Evolutionary conservation across 2,329 filamentous ascomycete genomes (phyloP), one percentile per base, ranked within the genome.

Genomic region (Phoma sp.): DNA sequence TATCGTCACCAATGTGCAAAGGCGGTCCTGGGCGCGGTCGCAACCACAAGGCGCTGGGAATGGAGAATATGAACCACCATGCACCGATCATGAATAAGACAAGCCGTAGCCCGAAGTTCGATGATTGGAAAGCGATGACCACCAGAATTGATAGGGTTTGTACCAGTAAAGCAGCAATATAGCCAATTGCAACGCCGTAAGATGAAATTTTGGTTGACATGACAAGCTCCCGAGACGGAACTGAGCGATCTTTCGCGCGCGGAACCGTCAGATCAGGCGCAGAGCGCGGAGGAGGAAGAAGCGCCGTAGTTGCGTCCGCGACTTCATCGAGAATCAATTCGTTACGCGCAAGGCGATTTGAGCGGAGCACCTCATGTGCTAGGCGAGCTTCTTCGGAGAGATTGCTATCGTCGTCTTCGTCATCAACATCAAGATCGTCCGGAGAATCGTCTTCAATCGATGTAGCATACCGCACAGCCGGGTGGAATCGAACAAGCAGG

Each of bases 41-140:
- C 27, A 99, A 81, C 89, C 92, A 97, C 65, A 96, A 75, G 2
- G 90, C 91, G 0, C 91, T 87, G 0, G 95, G 95, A 50, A 98
- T 86, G 3, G 91, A 96, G 72, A 99, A 98, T 30, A 89, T 55
- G 39, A 93, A 86, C 95, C 95, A 99, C 95, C 95, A 99, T 25
- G 86, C 74, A 30, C 95, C 95, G 47, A 98, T 87, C 52, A 93
- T 77, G 73, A 96, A 92, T 8, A 99, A 82, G 0, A 95, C 93
- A 3, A 98, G 81, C 3, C 93, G 87, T 40, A 97, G 86, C 0
- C 91, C 90, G 79, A 93, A 93, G 4, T 90, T 89, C 56, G 91
- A 93, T 38, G 86, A 84, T 70, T 90, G 85, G 7, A 71, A 69
- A 6, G 67, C 52, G 35, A 72, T 77, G 2, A 98, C 83, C 36